Evolutionary conservation across 331 rosid species (phyloP), one percentile per base, ranked within the genome.

Genomic region (Cucumis variabilis): DNA sequence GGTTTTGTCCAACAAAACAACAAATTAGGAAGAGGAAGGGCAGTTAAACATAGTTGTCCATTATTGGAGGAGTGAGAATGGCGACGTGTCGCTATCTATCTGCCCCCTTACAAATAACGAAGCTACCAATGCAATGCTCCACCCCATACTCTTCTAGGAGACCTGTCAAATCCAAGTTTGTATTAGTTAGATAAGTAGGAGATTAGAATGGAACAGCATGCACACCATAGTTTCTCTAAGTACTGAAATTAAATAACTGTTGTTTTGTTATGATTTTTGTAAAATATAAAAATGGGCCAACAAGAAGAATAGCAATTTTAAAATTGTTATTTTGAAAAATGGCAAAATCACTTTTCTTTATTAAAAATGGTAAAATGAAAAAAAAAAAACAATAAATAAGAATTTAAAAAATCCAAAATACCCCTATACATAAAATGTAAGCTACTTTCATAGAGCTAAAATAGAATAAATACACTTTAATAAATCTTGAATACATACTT

Each of bases 21-120:
- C 82, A 46, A 76, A 28, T 20, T 7, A 44, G 10, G 82, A 76
- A 76, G 62, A 60, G 48, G 82, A 46, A 76, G 62, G 82, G 33
- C 82, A 76, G 82, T 37, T 0, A 23, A 6, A 12, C 17, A 48
- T 8, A 76, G 37, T 46, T 37, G 82, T 76, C 62, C 21, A 46
- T 16, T 60, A 76, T 11, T 13, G 82, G 60, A 76, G 82, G 44
- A 33, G 41, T 78, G 67, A 53, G 50, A 50, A 53, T 3, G 84
- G 53, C 24, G 37, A 79, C 46, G 84, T 79, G 84, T 25, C 84
- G 67, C 46, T 16, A 51, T 79, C 46, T 79, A n/a, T 41, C 41
- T 37, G 44, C 44, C 7, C 44, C 44, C 15, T 25, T 11, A 14
- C 67, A 78, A 25, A 15, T 6, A 13, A 78, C 84, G 44, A 51